Percentiles rank a stretch among this genome's conserved stretches.
phyloP scores from a whole-genome alignment of 2,329 filamentous ascomycete species.

The Sporothrix protearum region DNA sequence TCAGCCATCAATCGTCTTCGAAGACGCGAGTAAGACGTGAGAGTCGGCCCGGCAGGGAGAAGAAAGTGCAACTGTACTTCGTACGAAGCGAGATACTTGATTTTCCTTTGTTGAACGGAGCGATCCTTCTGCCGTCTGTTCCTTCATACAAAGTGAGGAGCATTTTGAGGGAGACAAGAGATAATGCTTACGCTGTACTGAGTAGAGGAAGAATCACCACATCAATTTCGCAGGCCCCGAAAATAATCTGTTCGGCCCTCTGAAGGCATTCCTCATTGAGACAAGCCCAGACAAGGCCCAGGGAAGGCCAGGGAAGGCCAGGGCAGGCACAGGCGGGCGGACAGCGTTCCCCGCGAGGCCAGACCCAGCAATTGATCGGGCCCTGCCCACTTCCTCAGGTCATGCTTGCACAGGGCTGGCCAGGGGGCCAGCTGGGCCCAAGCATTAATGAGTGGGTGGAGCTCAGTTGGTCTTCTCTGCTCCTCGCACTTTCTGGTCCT shows the following conservation, averaged over 20 bases:
- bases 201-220: background rate
- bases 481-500: background rate
- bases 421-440: background rate
- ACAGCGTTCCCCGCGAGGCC: background rate
- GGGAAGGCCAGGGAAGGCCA: background rate
- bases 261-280: constrained; percentile 16
- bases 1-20: background rate
- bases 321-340: background rate
- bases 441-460: background rate
- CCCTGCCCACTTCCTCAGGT: constrained; percentile 13
- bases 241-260: background rate
- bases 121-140: too few relatives aligned
- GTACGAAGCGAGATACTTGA: background rate
- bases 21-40: background rate
- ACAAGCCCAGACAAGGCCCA: background rate
- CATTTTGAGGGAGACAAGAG: background rate
- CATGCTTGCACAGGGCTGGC: constrained; percentile 13
- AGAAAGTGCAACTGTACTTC: background rate
- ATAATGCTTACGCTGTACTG: too few relatives aligned
- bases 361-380: background rate
- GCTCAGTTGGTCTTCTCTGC: background rate
- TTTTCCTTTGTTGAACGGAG: too few relatives aligned
- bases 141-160: too few relatives aligned
- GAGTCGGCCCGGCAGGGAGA: constrained; percentile 11
- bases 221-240: background rate